A percentile compares a stretch with the other conserved stretches of the same genome.
phyloP scores from a whole-genome alignment of 2,329 filamentous ascomycete genomes.

The Fusarium brachygibbosum region DNA sequence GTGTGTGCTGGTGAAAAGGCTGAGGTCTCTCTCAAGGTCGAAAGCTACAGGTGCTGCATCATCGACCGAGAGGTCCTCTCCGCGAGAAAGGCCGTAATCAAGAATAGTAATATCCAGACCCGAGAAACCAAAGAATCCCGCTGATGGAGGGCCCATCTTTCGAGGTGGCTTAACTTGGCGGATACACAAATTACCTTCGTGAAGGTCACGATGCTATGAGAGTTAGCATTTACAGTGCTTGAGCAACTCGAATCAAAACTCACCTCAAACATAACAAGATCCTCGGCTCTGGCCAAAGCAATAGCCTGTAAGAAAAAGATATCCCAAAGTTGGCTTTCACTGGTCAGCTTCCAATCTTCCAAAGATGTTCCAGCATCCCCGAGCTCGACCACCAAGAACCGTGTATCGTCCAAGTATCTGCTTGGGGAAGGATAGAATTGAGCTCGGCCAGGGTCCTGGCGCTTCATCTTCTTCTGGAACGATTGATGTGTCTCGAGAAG shows the following conservation, averaged over 20 bases:
- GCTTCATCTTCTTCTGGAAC: slow-evolving; percentile 68
- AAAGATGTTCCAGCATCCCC: slow-evolving; percentile 72
- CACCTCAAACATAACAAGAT: slow-evolving; percentile 71
- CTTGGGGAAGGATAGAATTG: slow-evolving; percentile 74
- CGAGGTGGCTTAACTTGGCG: slow-evolving; percentile 57
- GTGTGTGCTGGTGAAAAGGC: slow-evolving; percentile 71
- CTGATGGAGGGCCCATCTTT: slow-evolving; percentile 50
- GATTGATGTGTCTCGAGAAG: slow-evolving; percentile 71
- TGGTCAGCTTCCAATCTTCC: slow-evolving; percentile 68
- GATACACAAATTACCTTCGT: slow-evolving; percentile 75
- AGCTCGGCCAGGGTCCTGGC: slow-evolving; percentile 67
- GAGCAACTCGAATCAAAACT: slow-evolving; percentile 7
- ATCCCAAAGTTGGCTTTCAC: slow-evolving; percentile 70
- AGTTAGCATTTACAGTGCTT: slow-evolving; percentile 18
- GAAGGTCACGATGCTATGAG: slow-evolving; percentile 71
- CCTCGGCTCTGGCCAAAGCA: slow-evolving; percentile 71
- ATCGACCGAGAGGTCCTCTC: slow-evolving; percentile 59
- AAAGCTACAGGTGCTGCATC: slow-evolving; percentile 62
- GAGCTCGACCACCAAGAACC: slow-evolving; percentile 72
- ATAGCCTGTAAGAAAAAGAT: slow-evolving; percentile 72
- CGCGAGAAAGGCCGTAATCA: slow-evolving; percentile 75
- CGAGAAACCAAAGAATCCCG: slow-evolving; percentile 67
- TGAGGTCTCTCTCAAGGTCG: slow-evolving; percentile 71
- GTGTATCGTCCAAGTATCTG: slow-evolving; percentile 69
- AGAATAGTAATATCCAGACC: slow-evolving; percentile 74